A percentile compares a stretch with the other conserved stretches of the same genome.
Conservation (phyloP, 1,284 basidiomycete species). For the Xerocomus amazonicus region DNA sequence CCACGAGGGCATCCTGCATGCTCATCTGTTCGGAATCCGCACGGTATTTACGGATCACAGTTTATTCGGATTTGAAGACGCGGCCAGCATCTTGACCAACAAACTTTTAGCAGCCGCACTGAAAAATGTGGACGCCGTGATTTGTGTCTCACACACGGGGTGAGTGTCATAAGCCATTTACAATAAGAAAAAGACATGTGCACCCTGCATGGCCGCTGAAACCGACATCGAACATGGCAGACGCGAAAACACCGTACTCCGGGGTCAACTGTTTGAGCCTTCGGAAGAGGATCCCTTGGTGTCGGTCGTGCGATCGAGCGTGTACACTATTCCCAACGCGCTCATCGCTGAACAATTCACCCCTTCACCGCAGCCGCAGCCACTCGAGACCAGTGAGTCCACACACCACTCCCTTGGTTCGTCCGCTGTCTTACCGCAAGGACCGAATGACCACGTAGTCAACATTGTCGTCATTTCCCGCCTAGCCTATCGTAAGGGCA, state of each 20-base stretch:
- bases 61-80: conserved; percentile 94
- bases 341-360: conserved; percentile 86
- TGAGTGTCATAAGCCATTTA: conserved; percentile 34
- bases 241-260: conserved; percentile 91
- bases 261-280: conserved; percentile 68
- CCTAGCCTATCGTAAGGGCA: conserved; percentile 95
- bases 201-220: neutral
- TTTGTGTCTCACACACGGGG: conserved; percentile 98
- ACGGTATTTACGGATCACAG: conserved; percentile 98
- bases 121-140: conserved; percentile 88
- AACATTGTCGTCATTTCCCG: conserved; percentile 94
- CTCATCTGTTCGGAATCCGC: conserved; percentile 77
- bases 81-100: conserved; percentile 95
- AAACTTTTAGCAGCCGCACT: conserved; percentile 87
- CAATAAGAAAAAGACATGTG: too few relatives aligned
- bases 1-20: conserved; percentile 90
- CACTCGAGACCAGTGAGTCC: conserved; percentile 58
- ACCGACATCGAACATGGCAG: conserved; percentile 35
- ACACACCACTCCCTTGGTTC: too few relatives aligned
- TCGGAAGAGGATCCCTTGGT: conserved; percentile 41
- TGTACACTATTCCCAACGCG: conserved; percentile 94
- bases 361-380: conserved; percentile 49
- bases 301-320: conserved; percentile 53
- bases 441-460: conserved; percentile 45
- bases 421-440: too few relatives aligned